phyloP scores from a whole-genome alignment of 2,329 filamentous ascomycete genomes.

The Elsinoe fawcettii region DNA sequence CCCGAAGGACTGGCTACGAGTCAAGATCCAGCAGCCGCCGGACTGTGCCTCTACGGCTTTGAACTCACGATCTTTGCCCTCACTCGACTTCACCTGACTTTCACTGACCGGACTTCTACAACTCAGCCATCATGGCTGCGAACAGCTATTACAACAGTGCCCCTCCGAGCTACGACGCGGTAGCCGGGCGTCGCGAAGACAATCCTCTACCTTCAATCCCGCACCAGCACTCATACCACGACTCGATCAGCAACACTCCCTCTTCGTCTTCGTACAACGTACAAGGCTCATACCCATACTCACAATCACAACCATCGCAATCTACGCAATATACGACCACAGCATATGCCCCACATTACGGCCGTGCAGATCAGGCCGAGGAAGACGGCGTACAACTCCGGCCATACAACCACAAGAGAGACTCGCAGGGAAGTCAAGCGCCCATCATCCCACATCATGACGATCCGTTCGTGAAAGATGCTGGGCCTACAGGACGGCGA shows the following conservation, averaged over 20 bases:
- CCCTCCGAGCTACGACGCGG: conserved; percentile 37
- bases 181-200: conserved; percentile 33
- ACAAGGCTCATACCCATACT: conserved; percentile 27
- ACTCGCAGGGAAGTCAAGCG: conserved; percentile 29
- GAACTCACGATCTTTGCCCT: not conserved
- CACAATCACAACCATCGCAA: conserved; percentile 22
- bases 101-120: not conserved
- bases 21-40: conserved; percentile 8
- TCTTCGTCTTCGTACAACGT: conserved; percentile 19
- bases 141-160: conserved; percentile 57
- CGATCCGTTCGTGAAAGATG: conserved; percentile 33
- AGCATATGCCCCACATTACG: conserved; percentile 25
- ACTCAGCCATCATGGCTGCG: conserved; percentile 35
- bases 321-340: conserved; percentile 28
- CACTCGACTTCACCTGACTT: not conserved
- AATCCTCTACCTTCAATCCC: conserved; percentile 29
- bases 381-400: conserved; percentile 43
- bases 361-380: conserved; percentile 39
- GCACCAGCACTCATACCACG: conserved; percentile 13
- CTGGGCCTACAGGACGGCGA: conserved; percentile 22
- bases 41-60: not conserved
- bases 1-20: conserved; percentile 5
- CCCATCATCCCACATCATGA: conserved; percentile 36
- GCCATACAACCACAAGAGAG: conserved; percentile 31
- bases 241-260: conserved; percentile 17